Evolutionary conservation across 306 rosid genomes (phyloP).

Genomic region (Neltuma alba): DNA sequence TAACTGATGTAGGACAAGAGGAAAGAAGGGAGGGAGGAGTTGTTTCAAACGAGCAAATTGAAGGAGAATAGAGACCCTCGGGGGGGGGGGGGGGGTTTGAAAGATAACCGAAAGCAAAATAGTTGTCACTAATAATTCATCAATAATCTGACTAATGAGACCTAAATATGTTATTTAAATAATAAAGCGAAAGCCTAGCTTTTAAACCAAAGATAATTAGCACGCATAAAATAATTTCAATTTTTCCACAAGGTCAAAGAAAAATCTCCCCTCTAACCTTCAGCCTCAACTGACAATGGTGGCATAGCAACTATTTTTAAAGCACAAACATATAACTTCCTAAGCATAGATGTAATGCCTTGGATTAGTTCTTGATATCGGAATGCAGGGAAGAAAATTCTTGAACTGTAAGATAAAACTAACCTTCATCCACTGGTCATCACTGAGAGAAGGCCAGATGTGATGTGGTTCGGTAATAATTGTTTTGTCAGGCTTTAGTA

Average conservation of each 20-base stretch:
- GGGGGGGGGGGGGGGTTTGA: neutral
- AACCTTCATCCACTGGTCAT: slow-evolving; percentile 99
- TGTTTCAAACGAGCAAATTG: neutral
- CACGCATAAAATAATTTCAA: neutral
- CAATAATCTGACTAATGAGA: neutral
- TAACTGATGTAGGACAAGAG: neutral
- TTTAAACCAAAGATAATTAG: neutral
- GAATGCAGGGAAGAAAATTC: neutral
- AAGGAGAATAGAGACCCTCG: neutral
- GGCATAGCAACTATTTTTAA: neutral
- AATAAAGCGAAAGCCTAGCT: neutral
- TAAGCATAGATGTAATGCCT: neutral
- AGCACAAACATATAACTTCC: neutral
- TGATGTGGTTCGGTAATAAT: slow-evolving; percentile 95
- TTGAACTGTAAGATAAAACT: neutral
- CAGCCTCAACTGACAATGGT: neutral
- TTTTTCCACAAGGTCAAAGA: no score
- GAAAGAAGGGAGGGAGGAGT: neutral
- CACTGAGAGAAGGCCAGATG: slow-evolving; percentile 97
- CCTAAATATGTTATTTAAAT: neutral
- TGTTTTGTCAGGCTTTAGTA: slow-evolving; percentile 94
- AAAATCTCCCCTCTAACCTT: neutral
- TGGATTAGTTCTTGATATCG: neutral
- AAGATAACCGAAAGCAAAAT: neutral
- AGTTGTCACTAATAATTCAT: no score